Conservation (phyloP, 1,284 basidiomycete species). For the Vanrija humicola region DNA sequence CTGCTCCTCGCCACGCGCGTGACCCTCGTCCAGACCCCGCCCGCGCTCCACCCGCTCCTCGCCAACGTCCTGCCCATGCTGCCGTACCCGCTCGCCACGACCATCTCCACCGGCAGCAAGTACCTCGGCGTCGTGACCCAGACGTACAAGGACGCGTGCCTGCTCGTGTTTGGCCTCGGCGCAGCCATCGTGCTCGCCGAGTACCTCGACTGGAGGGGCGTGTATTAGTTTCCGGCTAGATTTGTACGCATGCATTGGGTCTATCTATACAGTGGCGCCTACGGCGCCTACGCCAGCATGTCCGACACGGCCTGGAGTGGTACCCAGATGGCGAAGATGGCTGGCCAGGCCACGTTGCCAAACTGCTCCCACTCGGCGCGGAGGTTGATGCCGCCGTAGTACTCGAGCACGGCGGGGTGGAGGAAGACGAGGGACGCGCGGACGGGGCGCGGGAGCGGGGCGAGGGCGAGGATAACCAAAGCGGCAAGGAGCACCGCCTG, state of each 20-base stretch:
- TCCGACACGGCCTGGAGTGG: conserved; percentile 32
- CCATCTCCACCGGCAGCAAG: conserved; percentile 37
- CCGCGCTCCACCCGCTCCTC: conserved; percentile 42
- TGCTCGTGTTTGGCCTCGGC: conserved; percentile 43
- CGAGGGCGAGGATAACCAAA: conserved; percentile 52
- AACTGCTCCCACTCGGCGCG: conserved; percentile 37
- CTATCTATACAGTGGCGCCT: background rate
- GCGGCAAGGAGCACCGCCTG: conserved; percentile 67
- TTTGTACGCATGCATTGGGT: background rate
- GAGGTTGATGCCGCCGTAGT: conserved; percentile 17
- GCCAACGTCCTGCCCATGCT: conserved; percentile 46
- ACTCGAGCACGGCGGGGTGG: background rate
- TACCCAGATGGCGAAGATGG: conserved; percentile 32
- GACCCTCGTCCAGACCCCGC: conserved; percentile 40
- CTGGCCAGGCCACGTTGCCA: conserved; percentile 43
- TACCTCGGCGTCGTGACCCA: conserved; percentile 40
- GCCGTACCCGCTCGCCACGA: conserved; percentile 35
- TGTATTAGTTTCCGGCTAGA: background rate
- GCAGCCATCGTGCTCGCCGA: conserved; percentile 27
- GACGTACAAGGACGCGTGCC: conserved; percentile 43
- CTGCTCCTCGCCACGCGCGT: conserved; percentile 46
- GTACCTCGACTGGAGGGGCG: conserved; percentile 7
- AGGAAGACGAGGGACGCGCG: conserved; percentile 2
- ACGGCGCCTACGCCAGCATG: conserved; percentile 13
- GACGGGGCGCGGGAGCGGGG: conserved; percentile 7